phyloP scores from a whole-genome alignment of 2,329 filamentous ascomycete species.

The Coniochaeta sp. region DNA sequence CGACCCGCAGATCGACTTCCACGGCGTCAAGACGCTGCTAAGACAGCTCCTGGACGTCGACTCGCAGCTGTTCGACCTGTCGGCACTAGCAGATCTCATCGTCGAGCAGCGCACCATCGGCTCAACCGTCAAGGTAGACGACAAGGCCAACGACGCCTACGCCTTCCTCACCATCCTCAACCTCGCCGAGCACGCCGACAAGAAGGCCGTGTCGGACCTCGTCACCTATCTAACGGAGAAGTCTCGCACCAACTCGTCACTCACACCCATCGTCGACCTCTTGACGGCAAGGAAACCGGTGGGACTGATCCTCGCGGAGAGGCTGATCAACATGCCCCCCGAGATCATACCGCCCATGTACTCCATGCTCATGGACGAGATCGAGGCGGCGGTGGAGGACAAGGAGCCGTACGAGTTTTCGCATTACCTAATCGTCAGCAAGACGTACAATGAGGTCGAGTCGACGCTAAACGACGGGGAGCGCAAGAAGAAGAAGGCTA shows the following conservation, averaged over 20 bases:
- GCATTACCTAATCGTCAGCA: slow-evolving; percentile 86
- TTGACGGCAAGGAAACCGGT: slow-evolving; percentile 55
- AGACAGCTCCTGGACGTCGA: slow-evolving; percentile 92
- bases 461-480: slow-evolving; percentile 68
- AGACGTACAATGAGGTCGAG: slow-evolving; percentile 84
- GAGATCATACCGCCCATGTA: slow-evolving; percentile 93
- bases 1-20: slow-evolving; percentile 82
- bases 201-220: slow-evolving; percentile 64
- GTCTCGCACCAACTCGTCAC: slow-evolving; percentile 41
- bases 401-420: slow-evolving; percentile 89
- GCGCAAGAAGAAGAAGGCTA: slow-evolving; percentile 58
- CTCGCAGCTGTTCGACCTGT: slow-evolving; percentile 77
- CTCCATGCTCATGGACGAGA: slow-evolving; percentile 86
- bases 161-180: slow-evolving; percentile 88
- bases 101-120: slow-evolving; percentile 81
- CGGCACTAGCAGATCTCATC: slow-evolving; percentile 77
- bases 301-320: slow-evolving; percentile 83
- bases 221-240: slow-evolving; percentile 61
- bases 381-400: slow-evolving; percentile 80
- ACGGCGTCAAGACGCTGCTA: slow-evolving; percentile 83
- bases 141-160: slow-evolving; percentile 86
- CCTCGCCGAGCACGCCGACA: slow-evolving; percentile 68
- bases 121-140: slow-evolving; percentile 95
- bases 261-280: slow-evolving; percentile 52
- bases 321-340: slow-evolving; percentile 93